These are phyloP conservation scores for Salix exigua DNA, from an alignment of 345 rosid genomes.

Conservation along the genomic window DNA sequence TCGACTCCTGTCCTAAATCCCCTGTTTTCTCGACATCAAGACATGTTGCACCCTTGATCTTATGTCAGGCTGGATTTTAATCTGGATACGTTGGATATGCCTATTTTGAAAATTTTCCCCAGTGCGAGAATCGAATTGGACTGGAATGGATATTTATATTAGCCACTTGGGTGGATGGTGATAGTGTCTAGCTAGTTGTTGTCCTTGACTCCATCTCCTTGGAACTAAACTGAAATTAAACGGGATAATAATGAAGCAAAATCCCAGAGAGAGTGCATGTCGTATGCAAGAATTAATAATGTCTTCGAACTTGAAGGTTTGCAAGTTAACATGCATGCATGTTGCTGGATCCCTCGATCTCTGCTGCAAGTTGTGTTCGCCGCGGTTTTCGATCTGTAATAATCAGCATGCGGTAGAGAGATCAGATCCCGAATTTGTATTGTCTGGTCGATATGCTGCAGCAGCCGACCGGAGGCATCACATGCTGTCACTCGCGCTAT, in stretches of 20 bases:
- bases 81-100: no score
- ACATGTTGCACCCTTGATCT: no score
- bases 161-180: not conserved
- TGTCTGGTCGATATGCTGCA: not conserved
- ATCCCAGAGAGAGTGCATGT: not conserved
- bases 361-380: not conserved
- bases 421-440: not conserved
- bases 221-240: not conserved
- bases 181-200: not conserved
- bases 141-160: no score
- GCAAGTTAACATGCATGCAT: no score
- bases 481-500: constrained; percentile 21
- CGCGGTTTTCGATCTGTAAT: not conserved
- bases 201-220: not conserved
- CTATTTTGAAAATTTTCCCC: no score
- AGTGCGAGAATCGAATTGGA: no score
- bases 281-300: not conserved
- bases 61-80: no score
- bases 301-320: not conserved
- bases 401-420: not conserved
- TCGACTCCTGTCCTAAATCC: no score
- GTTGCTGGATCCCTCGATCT: not conserved
- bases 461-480: constrained; percentile 8
- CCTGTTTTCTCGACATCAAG: no score
- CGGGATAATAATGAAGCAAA: not conserved